phyloP scores from a whole-genome alignment of 257 asterid species.

The Gynochthodes officinalis region DNA sequence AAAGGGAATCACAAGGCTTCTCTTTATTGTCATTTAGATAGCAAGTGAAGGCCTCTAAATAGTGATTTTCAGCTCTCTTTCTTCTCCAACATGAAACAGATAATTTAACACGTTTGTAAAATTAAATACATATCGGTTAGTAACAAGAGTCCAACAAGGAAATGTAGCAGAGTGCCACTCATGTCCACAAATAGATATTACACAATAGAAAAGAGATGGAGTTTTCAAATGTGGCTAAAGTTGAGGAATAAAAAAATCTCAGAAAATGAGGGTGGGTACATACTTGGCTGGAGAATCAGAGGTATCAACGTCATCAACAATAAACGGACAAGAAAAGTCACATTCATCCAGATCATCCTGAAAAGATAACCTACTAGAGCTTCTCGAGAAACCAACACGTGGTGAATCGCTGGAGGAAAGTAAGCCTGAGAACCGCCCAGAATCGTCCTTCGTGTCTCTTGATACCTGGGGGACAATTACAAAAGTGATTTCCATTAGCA shows the following conservation, averaged over 20 bases:
- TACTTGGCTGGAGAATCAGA: conserved; percentile 70
- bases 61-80: neutral
- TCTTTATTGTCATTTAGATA: neutral
- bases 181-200: neutral
- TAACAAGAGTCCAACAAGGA: neutral
- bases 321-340: conserved; percentile 86
- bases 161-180: neutral
- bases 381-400: conserved; percentile 87
- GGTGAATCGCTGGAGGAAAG: conserved; percentile 90
- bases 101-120: neutral
- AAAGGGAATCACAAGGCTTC: neutral
- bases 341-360: conserved; percentile 87
- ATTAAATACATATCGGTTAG: neutral
- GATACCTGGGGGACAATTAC: conserved; percentile 41
- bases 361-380: conserved; percentile 92
- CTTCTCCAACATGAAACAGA: neutral
- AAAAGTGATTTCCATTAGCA: conserved; percentile 12
- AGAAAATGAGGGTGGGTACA: conserved; percentile 9
- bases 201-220: neutral
- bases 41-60: neutral
- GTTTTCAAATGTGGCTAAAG: neutral
- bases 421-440: conserved; percentile 92
- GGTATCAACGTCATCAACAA: conserved; percentile 91
- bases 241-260: neutral
- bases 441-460: conserved; percentile 85